These are phyloP conservation scores for Colletotrichum scovillei DNA, from an alignment of 2,329 filamentous ascomycete species.

Conservation along the genomic window DNA sequence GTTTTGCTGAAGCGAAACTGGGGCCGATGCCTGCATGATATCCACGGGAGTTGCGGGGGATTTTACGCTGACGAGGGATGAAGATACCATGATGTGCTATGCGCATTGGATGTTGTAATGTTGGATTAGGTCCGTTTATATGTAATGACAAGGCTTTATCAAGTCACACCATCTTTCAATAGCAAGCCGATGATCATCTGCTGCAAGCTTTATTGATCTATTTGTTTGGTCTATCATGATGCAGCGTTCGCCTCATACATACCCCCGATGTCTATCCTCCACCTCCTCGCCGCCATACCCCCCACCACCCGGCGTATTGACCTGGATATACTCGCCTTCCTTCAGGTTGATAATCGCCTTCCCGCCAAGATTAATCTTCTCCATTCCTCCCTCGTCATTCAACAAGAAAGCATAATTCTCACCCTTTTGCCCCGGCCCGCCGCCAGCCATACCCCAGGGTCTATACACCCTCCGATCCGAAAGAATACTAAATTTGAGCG, in stretches of 20 bases:
- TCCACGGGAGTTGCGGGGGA: neutral
- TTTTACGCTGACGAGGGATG: slow-evolving; percentile 12
- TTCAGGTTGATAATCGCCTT: slow-evolving; percentile 45
- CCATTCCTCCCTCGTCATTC: slow-evolving; percentile 41
- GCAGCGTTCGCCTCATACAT: neutral
- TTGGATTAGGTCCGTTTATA: neutral
- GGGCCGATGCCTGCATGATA: slow-evolving; percentile 1
- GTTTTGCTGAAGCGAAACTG: neutral
- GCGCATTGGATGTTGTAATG: neutral
- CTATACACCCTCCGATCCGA: slow-evolving; percentile 48
- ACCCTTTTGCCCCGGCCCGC: slow-evolving; percentile 41
- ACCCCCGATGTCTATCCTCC: slow-evolving; percentile 26
- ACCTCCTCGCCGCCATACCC: slow-evolving; percentile 39
- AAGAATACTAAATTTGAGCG: slow-evolving; percentile 48
- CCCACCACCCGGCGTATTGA: slow-evolving; percentile 50
- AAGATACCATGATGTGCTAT: slow-evolving; percentile 6
- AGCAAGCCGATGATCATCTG: neutral
- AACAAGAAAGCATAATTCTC: slow-evolving; percentile 43
- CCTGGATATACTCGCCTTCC: slow-evolving; percentile 48
- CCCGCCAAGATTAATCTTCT: slow-evolving; percentile 45
- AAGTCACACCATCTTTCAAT: neutral
- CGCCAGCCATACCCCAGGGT: slow-evolving; percentile 49
- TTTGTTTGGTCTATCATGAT: neutral
- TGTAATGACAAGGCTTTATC: slow-evolving; percentile 14
- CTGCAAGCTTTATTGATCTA: neutral